phyloP scores from a whole-genome alignment of 768 basidiomycete species.

The Arthromyces matolae region DNA sequence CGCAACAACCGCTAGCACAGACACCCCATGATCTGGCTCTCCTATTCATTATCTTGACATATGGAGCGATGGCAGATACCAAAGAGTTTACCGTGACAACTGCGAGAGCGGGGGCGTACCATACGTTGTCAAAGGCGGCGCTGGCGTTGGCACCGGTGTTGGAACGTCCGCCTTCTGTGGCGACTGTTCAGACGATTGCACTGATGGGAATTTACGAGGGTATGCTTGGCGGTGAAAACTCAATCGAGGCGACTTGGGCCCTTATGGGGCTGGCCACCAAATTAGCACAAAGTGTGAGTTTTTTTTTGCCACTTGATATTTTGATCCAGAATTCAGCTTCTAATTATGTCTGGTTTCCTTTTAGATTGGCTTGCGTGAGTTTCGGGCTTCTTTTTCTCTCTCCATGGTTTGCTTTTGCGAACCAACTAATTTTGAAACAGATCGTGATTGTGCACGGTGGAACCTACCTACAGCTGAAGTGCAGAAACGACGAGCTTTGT shows the following conservation, averaged over 20 bases:
- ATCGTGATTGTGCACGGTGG: slow-evolving; percentile 73
- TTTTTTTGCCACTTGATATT: slow-evolving; percentile 1
- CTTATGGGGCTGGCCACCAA: slow-evolving; percentile 64
- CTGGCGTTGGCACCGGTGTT: slow-evolving; percentile 64
- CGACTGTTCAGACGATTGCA: slow-evolving; percentile 63
- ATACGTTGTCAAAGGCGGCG: slow-evolving; percentile 59
- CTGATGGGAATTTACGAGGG: slow-evolving; percentile 73
- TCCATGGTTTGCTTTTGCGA: slow-evolving; percentile 6
- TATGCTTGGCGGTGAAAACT: slow-evolving; percentile 61
- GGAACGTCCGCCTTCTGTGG: slow-evolving; percentile 67
- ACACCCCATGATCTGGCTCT: slow-evolving; percentile 58
- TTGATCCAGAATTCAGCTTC: slow-evolving; percentile 6
- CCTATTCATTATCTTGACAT: slow-evolving; percentile 59
- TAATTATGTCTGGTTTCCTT: slow-evolving; percentile 2
- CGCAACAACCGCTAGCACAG: neutral
- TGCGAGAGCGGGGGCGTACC: slow-evolving; percentile 49
- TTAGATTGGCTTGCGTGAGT: slow-evolving; percentile 68
- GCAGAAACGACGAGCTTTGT: slow-evolving; percentile 65
- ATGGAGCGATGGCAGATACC: slow-evolving; percentile 57
- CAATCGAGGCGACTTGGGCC: slow-evolving; percentile 67
- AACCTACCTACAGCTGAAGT: slow-evolving; percentile 56
- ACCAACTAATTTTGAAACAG: slow-evolving; percentile 28
- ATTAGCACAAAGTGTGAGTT: slow-evolving; percentile 63
- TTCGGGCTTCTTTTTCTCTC: neutral
- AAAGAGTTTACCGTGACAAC: slow-evolving; percentile 50